A percentile compares a stretch with the other conserved stretches of the same genome.
Evolutionary conservation across 148 eudicot genomes (phyloP).

Genomic region (Rhododendron henanense): DNA sequence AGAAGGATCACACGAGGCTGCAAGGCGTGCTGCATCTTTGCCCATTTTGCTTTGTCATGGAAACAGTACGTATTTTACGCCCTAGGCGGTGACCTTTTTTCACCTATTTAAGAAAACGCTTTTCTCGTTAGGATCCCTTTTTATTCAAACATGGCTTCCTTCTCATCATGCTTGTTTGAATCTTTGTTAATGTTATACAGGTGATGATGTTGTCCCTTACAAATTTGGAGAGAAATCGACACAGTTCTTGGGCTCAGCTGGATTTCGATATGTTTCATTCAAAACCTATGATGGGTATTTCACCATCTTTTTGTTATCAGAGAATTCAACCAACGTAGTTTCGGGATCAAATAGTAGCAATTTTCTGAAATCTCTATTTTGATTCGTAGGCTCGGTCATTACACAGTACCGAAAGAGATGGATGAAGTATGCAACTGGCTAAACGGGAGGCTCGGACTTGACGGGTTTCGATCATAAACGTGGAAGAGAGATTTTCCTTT

Average conservation of each 20-base stretch:
- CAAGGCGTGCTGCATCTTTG: constrained; percentile 78
- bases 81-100: not conserved
- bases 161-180: not conserved
- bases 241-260: constrained; percentile 56
- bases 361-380: not conserved
- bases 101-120: not conserved
- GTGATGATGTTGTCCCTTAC: constrained; percentile 84
- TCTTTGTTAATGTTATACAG: constrained; percentile 29
- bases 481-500: not conserved
- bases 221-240: constrained; percentile 72
- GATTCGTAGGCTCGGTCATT: constrained; percentile 77
- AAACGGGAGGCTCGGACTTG: constrained; percentile 39
- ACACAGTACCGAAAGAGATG: constrained; percentile 84
- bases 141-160: not conserved
- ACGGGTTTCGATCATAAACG: not conserved
- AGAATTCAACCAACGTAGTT: not conserved
- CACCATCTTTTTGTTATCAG: not conserved
- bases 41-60: constrained; percentile 94
- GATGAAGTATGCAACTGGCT: constrained; percentile 85
- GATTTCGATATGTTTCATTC: constrained; percentile 62
- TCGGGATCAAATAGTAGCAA: not conserved
- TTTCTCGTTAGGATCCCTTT: not conserved
- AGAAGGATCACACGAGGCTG: constrained; percentile 25
- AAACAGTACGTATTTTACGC: constrained; percentile 35
- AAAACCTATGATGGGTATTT: constrained; percentile 71